phyloP scores from a whole-genome alignment of 305 asterid species.

The Vinca major region DNA sequence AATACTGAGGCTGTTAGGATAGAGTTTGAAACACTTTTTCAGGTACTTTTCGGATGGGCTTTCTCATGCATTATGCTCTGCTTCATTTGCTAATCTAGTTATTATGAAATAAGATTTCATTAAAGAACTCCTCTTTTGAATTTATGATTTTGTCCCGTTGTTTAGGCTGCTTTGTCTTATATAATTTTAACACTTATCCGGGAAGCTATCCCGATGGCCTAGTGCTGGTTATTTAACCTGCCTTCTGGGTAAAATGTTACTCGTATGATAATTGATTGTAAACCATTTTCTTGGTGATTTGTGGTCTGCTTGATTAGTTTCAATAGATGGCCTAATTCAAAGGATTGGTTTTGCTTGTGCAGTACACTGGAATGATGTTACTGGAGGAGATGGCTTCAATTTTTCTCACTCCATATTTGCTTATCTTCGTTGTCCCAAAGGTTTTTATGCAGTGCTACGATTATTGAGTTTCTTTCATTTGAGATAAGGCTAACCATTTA shows the following conservation, averaged over 20 bases:
- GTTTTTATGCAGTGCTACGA: constrained; percentile 24
- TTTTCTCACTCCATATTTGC: constrained; percentile 84
- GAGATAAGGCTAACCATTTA: background rate
- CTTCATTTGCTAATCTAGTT: background rate
- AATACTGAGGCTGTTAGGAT: constrained; percentile 53
- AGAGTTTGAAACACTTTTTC: constrained; percentile 90
- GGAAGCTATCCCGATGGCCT: background rate
- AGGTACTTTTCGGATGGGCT: constrained; percentile 37
- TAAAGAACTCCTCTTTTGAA: background rate
- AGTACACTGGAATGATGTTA: constrained; percentile 94
- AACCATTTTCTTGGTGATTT: background rate
- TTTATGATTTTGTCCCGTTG: background rate
- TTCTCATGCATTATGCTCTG: background rate
- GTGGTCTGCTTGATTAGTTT: background rate
- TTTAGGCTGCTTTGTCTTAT: background rate
- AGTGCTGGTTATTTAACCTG: background rate
- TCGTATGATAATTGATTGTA: background rate
- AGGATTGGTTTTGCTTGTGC: constrained; percentile 16
- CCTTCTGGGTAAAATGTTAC: background rate
- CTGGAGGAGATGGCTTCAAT: constrained; percentile 98
- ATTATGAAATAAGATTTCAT: background rate
- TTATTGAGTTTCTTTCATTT: background rate
- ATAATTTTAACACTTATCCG: background rate
- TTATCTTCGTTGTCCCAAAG: constrained; percentile 80
- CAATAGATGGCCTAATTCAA: background rate